Evolutionary conservation across 805 yeast species (phyloP).

Genomic region (Ogataea pignaliae): DNA sequence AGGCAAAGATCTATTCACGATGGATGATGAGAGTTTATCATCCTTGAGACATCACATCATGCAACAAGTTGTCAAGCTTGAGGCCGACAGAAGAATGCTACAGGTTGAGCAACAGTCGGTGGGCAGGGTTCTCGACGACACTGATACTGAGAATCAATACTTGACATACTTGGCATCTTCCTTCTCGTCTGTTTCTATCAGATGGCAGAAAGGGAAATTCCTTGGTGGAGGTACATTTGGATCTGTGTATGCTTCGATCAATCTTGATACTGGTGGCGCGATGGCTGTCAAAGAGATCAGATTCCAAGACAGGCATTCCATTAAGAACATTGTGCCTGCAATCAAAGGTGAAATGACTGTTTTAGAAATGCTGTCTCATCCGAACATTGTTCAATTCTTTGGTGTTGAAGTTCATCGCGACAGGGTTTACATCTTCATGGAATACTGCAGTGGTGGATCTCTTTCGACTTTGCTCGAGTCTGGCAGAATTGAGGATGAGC

Average conservation of each 20-base stretch:
- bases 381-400: constrained; percentile 91
- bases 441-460: constrained; percentile 95
- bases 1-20: constrained; percentile 49
- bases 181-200: constrained; percentile 80
- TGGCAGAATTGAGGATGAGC: constrained; percentile 93
- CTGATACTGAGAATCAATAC: constrained; percentile 82
- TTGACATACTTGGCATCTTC: constrained; percentile 84
- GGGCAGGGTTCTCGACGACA: constrained; percentile 86
- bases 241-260: constrained; percentile 85
- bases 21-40: constrained; percentile 48
- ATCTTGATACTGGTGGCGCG: constrained; percentile 90
- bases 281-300: constrained; percentile 96
- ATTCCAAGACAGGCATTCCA: constrained; percentile 82
- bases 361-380: constrained; percentile 90
- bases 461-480: constrained; percentile 79
- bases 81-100: constrained; percentile 43
- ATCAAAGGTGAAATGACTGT: constrained; percentile 97
- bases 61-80: constrained; percentile 61
- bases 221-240: constrained; percentile 98
- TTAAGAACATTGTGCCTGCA: constrained; percentile 77
- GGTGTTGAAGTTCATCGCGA: constrained; percentile 98
- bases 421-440: constrained; percentile 94
- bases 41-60: constrained; percentile 66
- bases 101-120: constrained; percentile 48
- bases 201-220: constrained; percentile 95